Base-by-base conservation (phyloP, 2,329 filamentous ascomycete genomes). In the Pseudocercospora fuligena region DNA sequence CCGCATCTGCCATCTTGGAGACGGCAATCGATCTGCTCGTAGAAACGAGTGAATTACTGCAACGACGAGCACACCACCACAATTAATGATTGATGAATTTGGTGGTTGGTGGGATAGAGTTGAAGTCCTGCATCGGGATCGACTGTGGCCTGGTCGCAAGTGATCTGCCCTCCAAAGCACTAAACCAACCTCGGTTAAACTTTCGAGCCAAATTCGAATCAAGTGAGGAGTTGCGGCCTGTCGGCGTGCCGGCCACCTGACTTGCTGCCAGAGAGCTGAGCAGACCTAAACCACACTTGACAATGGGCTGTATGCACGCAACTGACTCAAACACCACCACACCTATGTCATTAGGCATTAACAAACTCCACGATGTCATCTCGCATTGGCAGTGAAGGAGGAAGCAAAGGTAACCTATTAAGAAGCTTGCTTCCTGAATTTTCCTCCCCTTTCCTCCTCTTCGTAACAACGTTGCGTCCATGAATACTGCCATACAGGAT, bases 1-100 rank as follows among this genome's bases (percentile, higher is more conserved):
- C 19, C 12, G 59, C 40, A 25, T 70, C 63, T 19, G 65, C 63
- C 69, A 71, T 71, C 31, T 40, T 67, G 23, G 31, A 33, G 19
- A 29, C 12, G 11, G 59, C 27, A 19, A 33, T 23, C 11, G 14
- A 40, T 40, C 14, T 40, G 36, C 36, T 40, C 36, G 36, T 36
- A 14, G 2, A 14, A 36, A 14, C 33, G 33, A 14, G 33, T 36
- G 33, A 36, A 36, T 36, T 2, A 14, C 5, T 36, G 33, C 9
- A 36, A 36, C 33, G 11, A 36, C 7, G 31, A 36, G n/a, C 21
- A 12, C n/a, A 11, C 16, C 46, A 12, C 21, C 9, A 21, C 21
- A 2, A 6, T 16, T 16, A 8, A 23, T 51, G 12, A 51, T 23
- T 49, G 46, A 51, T 51, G 47, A 27, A 51, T 23, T 14, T 23